These are phyloP conservation scores for Metschnikowia anglica DNA, from an alignment of 805 yeast species.

Conservation along the genomic window DNA sequence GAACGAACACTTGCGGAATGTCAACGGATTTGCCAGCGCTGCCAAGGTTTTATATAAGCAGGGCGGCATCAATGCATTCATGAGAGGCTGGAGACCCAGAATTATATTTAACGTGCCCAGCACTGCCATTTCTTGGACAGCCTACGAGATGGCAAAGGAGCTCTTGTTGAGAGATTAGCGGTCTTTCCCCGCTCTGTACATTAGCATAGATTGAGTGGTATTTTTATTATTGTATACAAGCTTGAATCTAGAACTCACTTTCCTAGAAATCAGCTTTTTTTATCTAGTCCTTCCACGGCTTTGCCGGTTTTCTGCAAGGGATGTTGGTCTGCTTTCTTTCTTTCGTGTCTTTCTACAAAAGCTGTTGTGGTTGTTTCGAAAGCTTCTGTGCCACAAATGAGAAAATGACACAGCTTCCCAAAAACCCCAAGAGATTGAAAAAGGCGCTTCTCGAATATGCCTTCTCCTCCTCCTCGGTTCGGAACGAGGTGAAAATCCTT, in stretches of 20 bases:
- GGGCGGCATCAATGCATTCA: slow-evolving; percentile 66
- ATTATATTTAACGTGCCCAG: slow-evolving; percentile 91
- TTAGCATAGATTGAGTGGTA: slow-evolving; percentile 1
- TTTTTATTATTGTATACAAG: slow-evolving; percentile 5
- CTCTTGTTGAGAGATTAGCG: slow-evolving; percentile 41
- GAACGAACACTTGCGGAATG: slow-evolving; percentile 48
- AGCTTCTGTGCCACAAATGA: slow-evolving; percentile 72
- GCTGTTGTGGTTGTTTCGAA: slow-evolving; percentile 24
- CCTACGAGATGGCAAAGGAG: slow-evolving; percentile 94
- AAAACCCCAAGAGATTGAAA: slow-evolving; percentile 73
- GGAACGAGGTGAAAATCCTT: slow-evolving; percentile 73
- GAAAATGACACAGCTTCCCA: slow-evolving; percentile 78
- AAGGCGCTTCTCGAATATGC: slow-evolving; percentile 73
- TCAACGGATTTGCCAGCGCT: slow-evolving; percentile 70
- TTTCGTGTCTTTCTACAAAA: slow-evolving; percentile 1
- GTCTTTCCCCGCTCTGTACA: slow-evolving; percentile 1
- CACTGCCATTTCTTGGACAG: slow-evolving; percentile 97
- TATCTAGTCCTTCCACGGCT: no score
- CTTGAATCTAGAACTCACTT: not conserved
- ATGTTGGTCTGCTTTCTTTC: no score
- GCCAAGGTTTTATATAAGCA: slow-evolving; percentile 60
- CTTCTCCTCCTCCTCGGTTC: slow-evolving; percentile 85
- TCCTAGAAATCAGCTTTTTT: no score
- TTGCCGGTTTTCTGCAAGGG: no score
- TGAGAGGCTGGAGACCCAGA: slow-evolving; percentile 86